Evolutionary conservation across 441 rosid genomes (phyloP).

Genomic region (Syzygium syzygioides): DNA sequence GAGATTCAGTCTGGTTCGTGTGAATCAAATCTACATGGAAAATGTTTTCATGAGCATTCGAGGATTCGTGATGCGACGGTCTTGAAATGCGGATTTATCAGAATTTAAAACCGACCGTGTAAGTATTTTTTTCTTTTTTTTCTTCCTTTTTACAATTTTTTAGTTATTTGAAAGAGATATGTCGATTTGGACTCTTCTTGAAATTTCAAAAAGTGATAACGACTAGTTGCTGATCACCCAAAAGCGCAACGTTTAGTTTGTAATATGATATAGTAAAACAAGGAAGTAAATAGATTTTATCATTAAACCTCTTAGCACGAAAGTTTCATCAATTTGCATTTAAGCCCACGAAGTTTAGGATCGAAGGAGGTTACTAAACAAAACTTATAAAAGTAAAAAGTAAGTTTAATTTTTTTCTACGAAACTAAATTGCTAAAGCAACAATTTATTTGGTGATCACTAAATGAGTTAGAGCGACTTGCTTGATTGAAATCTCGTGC

Average conservation of each 20-base stretch:
- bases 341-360: too few species aligned
- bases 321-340: background rate
- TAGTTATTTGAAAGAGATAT: background rate
- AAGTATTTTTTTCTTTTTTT: fast-evolving
- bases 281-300: background rate
- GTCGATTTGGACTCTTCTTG: background rate
- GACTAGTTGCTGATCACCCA: background rate
- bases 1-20: background rate
- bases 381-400: background rate
- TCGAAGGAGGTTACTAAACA: background rate
- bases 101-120: background rate
- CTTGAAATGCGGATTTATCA: background rate
- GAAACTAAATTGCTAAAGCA: background rate
- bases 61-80: background rate
- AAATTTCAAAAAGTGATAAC: background rate
- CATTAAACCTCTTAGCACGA: background rate
- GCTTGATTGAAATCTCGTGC: too few species aligned
- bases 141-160: fast-evolving
- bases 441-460: too few species aligned
- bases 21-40: background rate
- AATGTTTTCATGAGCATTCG: background rate
- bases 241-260: background rate
- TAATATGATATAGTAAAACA: background rate
- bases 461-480: background rate
- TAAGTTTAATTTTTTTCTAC: fast-evolving